Conservation (phyloP, 495 filamentous ascomycete species). For the Hypoxylon rickii region DNA sequence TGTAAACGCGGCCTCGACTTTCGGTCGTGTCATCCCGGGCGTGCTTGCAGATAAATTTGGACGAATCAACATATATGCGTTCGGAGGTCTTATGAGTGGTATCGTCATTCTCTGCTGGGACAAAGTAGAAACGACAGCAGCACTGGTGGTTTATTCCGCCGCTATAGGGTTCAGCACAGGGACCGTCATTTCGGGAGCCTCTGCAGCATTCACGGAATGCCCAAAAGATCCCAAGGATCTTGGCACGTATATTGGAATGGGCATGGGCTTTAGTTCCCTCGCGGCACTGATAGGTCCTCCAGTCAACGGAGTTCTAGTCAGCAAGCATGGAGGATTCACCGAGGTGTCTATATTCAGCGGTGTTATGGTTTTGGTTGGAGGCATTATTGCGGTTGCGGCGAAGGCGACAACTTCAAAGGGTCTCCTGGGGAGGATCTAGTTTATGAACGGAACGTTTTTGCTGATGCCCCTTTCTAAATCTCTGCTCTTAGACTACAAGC, state of each 20-base stretch:
- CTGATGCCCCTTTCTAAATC: background rate
- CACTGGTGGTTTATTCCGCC: constrained; percentile 48
- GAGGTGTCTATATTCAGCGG: constrained; percentile 55
- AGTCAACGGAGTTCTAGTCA: constrained; percentile 54
- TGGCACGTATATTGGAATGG: constrained; percentile 62
- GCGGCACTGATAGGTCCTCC: constrained; percentile 58
- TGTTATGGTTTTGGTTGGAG: constrained; percentile 19
- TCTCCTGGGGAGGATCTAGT: constrained; percentile 17
- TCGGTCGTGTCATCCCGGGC: constrained; percentile 62
- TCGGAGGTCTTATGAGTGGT: constrained; percentile 39
- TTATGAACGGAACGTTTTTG: background rate
- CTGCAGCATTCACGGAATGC: constrained; percentile 48
- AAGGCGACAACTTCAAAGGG: constrained; percentile 20
- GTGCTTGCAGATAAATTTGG: constrained; percentile 60
- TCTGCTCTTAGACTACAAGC: constrained; percentile 1
- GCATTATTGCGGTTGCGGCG: constrained; percentile 3
- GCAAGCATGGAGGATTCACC: constrained; percentile 45
- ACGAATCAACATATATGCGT: constrained; percentile 51
- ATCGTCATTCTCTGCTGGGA: constrained; percentile 53
- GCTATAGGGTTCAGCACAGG: constrained; percentile 49
- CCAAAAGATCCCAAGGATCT: constrained; percentile 49
- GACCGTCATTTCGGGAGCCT: constrained; percentile 51
- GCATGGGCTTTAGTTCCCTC: constrained; percentile 49
- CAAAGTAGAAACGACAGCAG: constrained; percentile 33
- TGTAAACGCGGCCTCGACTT: constrained; percentile 57